Percentiles rank a stretch among this genome's conserved stretches.
These are phyloP conservation scores for Tricholoma flavovirens DNA, from an alignment of 768 basidiomycete genomes.

Conservation along the genomic window DNA sequence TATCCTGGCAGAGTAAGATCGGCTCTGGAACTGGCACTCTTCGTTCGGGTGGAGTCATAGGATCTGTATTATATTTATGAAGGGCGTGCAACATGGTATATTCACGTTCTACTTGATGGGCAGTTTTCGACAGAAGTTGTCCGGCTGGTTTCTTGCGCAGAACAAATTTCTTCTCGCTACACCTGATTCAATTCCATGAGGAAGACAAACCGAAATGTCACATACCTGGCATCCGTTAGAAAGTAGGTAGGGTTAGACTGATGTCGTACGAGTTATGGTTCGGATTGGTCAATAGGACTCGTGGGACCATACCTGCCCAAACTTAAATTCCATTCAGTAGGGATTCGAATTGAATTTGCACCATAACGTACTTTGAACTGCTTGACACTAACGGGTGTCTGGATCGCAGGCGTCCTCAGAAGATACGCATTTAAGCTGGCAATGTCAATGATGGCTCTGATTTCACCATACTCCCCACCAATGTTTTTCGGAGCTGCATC, in stretches of 20 bases:
- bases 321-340: conserved; percentile 36
- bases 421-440: conserved; percentile 64
- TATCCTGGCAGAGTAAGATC: conserved; percentile 78
- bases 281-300: neutral
- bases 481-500: conserved; percentile 35
- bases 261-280: neutral
- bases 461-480: conserved; percentile 71
- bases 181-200: neutral
- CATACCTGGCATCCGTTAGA: conserved; percentile 70
- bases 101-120: conserved; percentile 95
- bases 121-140: conserved; percentile 79
- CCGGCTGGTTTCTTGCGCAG: conserved; percentile 93
- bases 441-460: conserved; percentile 67
- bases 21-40: conserved; percentile 84
- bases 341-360: neutral
- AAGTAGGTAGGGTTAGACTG: conserved; percentile 98
- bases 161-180: conserved; percentile 62
- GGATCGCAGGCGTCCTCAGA: conserved; percentile 41
- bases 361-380: conserved; percentile 77
- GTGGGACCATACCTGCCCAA: conserved; percentile 66
- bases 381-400: conserved; percentile 68
- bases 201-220: conserved; percentile 2
- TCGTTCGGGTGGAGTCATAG: conserved; percentile 41
- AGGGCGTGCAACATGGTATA: conserved; percentile 76
- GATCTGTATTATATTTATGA: conserved; percentile 61